Conservation (phyloP, 2,329 filamentous ascomycete species). For the Fusarium burgessii region DNA sequence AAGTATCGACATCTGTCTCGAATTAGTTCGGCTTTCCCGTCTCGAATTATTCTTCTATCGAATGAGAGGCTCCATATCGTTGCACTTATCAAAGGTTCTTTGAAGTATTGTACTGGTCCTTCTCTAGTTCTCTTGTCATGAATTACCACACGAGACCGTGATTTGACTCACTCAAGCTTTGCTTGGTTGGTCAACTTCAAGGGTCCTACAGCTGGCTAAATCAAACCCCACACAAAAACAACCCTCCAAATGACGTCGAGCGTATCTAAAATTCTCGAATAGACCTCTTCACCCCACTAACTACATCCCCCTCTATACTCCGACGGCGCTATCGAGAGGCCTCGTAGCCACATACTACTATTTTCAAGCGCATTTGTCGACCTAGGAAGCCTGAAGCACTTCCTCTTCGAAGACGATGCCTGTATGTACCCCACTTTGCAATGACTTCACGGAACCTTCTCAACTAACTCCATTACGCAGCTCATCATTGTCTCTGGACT, state of each 20-base stretch:
- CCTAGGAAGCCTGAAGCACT: neutral
- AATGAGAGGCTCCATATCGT: neutral
- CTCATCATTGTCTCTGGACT: constrained; percentile 75
- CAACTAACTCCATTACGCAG: constrained; percentile 53
- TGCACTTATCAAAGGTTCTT: neutral
- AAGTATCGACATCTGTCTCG: neutral
- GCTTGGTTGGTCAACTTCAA: constrained; percentile 2
- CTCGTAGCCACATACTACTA: neutral
- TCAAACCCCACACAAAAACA: constrained; percentile 12
- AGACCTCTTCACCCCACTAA: constrained; percentile 15
- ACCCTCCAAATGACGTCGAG: constrained; percentile 32
- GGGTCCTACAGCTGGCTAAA: constrained; percentile 3
- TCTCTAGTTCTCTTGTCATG: neutral
- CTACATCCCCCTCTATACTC: neutral
- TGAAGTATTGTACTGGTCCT: neutral
- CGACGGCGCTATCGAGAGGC: neutral
- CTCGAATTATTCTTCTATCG: neutral
- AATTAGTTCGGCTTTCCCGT: neutral
- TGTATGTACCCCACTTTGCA: constrained; percentile 25
- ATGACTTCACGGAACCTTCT: constrained; percentile 11
- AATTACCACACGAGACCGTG: neutral
- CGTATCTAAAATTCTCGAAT: constrained; percentile 26
- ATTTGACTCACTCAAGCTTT: neutral
- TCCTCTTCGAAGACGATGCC: constrained; percentile 36
- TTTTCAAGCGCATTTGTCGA: neutral